Evolutionary conservation across 2,329 filamentous ascomycete genomes (phyloP).

Genomic region (Botrytis deweyae): DNA sequence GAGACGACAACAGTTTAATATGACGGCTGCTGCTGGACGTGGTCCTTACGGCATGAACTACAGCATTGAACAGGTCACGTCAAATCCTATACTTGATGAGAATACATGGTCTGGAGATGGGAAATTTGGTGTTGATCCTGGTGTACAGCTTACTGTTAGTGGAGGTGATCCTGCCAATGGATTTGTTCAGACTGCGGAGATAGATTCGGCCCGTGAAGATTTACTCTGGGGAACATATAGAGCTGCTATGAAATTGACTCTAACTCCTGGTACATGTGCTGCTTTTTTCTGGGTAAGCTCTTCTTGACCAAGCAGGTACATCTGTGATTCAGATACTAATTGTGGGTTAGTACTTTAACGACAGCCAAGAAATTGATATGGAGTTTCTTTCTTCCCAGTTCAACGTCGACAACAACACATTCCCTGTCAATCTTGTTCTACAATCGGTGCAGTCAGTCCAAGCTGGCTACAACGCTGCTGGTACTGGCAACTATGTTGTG

Average conservation of each 20-base stretch:
- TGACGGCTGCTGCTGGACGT: slow-evolving; percentile 55
- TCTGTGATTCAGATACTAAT: slow-evolving; percentile 1
- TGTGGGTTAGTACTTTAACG: slow-evolving; percentile 64
- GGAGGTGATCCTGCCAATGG: slow-evolving; percentile 45
- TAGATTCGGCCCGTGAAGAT: slow-evolving; percentile 60
- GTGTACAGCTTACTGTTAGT: slow-evolving; percentile 58
- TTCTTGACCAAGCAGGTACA: not conserved
- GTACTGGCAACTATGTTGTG: slow-evolving; percentile 57
- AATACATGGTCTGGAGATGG: slow-evolving; percentile 48
- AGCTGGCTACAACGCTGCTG: slow-evolving; percentile 61
- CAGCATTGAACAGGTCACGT: slow-evolving; percentile 54
- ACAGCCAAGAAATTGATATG: slow-evolving; percentile 79
- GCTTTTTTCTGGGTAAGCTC: slow-evolving; percentile 73
- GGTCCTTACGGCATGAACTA: slow-evolving; percentile 66
- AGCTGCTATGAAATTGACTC: slow-evolving; percentile 58
- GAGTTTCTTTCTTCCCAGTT: slow-evolving; percentile 73
- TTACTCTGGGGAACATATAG: slow-evolving; percentile 70
- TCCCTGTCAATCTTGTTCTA: slow-evolving; percentile 71
- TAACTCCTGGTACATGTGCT: slow-evolving; percentile 56
- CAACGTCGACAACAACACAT: slow-evolving; percentile 49
- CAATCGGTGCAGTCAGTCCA: slow-evolving; percentile 62
- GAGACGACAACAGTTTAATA: slow-evolving; percentile 66
- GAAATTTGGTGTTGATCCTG: slow-evolving; percentile 47
- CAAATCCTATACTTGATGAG: slow-evolving; percentile 49
- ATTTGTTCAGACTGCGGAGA: slow-evolving; percentile 61